Evolutionary conservation across 768 basidiomycete species (phyloP).

Genomic region (Hypsizygus marmoreus): DNA sequence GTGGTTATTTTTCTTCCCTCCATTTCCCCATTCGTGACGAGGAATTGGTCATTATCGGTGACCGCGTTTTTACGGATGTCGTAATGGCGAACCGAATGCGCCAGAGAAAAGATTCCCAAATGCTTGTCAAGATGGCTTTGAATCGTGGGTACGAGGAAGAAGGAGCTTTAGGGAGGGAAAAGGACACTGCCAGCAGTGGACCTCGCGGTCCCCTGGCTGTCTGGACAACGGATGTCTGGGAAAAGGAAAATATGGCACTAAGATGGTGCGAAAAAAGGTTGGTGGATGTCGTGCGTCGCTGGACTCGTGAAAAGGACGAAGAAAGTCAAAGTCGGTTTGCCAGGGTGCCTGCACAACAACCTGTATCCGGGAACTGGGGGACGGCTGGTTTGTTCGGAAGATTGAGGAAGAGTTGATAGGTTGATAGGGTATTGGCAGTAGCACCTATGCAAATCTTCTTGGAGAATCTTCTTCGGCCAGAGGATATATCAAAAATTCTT

Average conservation of each 20-base stretch:
- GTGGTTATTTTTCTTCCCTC: constrained; percentile 71
- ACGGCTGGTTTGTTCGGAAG: constrained; percentile 8
- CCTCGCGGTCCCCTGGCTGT: constrained; percentile 58
- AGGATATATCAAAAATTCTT: no score
- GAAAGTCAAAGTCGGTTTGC: constrained; percentile 30
- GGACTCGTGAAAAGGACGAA: constrained; percentile 31
- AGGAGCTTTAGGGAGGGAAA: constrained; percentile 27
- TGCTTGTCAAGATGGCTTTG: constrained; percentile 13
- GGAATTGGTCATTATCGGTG: constrained; percentile 83
- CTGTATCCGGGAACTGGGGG: background rate
- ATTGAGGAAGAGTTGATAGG: constrained; percentile 6
- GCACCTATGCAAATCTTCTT: no score
- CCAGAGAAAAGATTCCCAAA: constrained; percentile 14
- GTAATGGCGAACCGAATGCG: constrained; percentile 81
- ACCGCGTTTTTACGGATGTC: constrained; percentile 90
- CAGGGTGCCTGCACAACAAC: constrained; percentile 19
- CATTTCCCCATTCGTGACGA: constrained; percentile 55
- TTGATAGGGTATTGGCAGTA: no score
- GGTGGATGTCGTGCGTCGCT: constrained; percentile 46
- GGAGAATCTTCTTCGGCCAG: no score
- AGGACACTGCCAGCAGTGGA: constrained; percentile 14
- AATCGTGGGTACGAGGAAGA: constrained; percentile 27
- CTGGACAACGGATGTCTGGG: constrained; percentile 74
- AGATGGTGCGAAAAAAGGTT: constrained; percentile 59
- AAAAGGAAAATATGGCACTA: constrained; percentile 61